Conservation (phyloP, 2,329 filamentous ascomycete species). For the Talaromyces rugulosus region DNA sequence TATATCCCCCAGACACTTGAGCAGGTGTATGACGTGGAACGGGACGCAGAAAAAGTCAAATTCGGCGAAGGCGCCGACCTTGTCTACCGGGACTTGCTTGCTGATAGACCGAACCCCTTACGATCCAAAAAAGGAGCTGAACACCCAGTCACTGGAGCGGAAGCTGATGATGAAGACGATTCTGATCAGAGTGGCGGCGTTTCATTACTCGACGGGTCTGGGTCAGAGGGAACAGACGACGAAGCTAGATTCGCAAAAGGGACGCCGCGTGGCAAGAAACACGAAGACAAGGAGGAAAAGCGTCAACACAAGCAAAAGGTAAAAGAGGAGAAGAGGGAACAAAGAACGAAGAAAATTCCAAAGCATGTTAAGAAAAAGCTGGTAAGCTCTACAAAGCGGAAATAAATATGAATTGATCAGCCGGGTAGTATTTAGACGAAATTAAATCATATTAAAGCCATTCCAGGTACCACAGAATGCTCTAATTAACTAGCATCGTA, state of each 20-base stretch:
- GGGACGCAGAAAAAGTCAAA: conserved; percentile 74
- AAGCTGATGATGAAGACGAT: conserved; percentile 33
- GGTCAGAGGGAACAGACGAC: conserved; percentile 34
- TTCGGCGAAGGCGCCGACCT: conserved; percentile 75
- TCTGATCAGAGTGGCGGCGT: conserved; percentile 33
- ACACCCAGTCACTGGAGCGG: conserved; percentile 14
- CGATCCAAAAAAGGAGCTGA: conserved; percentile 16
- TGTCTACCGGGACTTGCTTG: conserved; percentile 80
- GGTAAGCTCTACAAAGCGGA: conserved; percentile 48
- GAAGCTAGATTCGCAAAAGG: conserved; percentile 57
- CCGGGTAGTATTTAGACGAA: not conserved
- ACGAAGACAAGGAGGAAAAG: conserved; percentile 89
- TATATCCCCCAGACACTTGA: conserved; percentile 95
- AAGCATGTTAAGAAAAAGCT: conserved; percentile 94
- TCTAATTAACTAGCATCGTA: too few relatives aligned
- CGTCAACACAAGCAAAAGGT: conserved; percentile 82
- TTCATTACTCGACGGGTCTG: conserved; percentile 37
- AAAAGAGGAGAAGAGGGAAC: conserved; percentile 93
- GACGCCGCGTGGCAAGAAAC: conserved; percentile 72
- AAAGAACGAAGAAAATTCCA: conserved; percentile 91
- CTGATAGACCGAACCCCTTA: conserved; percentile 48
- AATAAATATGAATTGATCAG: conserved; percentile 18
- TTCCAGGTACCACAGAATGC: too few relatives aligned
- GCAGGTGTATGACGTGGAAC: conserved; percentile 93
- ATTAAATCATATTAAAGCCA: not conserved